Conservation (phyloP, 2,329 filamentous ascomycete species). For the Venturiaceae sp. region DNA sequence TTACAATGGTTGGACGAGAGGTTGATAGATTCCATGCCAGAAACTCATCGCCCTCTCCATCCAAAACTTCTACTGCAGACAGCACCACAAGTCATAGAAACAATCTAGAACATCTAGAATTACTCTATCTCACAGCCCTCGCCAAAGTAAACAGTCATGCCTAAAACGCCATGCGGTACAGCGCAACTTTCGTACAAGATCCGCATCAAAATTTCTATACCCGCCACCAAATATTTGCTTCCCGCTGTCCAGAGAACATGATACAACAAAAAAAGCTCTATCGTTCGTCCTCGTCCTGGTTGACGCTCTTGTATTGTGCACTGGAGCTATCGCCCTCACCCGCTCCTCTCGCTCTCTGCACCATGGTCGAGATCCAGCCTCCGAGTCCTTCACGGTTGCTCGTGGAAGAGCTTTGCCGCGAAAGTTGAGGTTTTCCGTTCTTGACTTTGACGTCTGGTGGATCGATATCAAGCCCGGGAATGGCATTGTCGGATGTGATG, state of each 20-base stretch:
- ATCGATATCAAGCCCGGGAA: conserved; percentile 75
- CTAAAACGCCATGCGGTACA: not conserved
- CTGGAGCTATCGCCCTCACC: conserved; percentile 26
- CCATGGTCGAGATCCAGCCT: conserved; percentile 61
- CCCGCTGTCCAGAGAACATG: not conserved
- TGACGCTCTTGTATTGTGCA: conserved; percentile 36
- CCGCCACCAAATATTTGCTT: not conserved
- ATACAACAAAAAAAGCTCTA: not conserved
- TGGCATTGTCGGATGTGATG: conserved; percentile 48
- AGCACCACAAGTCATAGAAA: no score
- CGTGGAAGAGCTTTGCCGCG: conserved; percentile 15
- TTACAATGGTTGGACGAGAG: no score
- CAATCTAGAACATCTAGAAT: not conserved
- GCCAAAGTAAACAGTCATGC: not conserved
- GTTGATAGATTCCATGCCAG: no score
- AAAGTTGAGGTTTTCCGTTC: conserved; percentile 39
- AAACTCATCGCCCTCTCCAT: no score
- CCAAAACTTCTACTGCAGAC: no score
- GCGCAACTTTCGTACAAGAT: not conserved
- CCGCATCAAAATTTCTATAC: not conserved
- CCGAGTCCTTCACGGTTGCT: conserved; percentile 47
- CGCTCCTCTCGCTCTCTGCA: conserved; percentile 35
- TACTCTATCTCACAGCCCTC: not conserved
- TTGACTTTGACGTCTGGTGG: conserved; percentile 54
- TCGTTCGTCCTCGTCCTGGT: conserved; percentile 28